Evolutionary conservation across 2,329 filamentous ascomycete genomes (phyloP), one percentile per base, ranked within the genome.

Genomic region (Botrytis porri): DNA sequence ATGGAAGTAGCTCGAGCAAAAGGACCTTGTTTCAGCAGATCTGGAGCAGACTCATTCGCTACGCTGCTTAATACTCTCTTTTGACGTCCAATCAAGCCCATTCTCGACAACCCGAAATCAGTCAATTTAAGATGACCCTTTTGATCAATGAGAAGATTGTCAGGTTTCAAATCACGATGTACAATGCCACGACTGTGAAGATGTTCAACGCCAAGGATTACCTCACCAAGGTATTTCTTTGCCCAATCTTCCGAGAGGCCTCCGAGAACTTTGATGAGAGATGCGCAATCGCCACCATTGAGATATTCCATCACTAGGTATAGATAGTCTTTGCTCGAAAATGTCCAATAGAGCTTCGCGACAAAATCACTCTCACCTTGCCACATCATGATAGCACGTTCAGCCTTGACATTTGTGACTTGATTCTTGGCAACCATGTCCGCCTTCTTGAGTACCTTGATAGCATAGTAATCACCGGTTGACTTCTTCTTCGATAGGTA

Each of bases 361-460:
- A 99, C 96, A 81, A 99, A 99, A 74, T 99, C 96, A 81, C 97
- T 99, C 82, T 98, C 94, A 35, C 96, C 96, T 84, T 99, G 96
- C 93, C 96, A 98, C 96, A 99, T 99, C 96, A 99, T 98, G 81
- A 99, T 99, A 35, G 97, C 97, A 77, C 96, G 89, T 83, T 99
- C 96, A 14, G 97, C 96, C 83, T 99, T 98, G 80, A 99, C 96
- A 80, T 99, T 99, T 77, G 96, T 97, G 78, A 99, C 95, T 81
- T 99, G 96, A 81, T 99, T 99, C 83, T 99, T 99, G 75, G 96
- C 96, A 75, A 99, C 94, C 96, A 99, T 99, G 85, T 99, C 96
- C n/a, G 96, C 95, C 83, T 99, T 99, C 81, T 98, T 98, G 74
- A 99, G 83, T 1, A 98, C 96, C 81, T 99, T 99, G 84, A 99